Evolutionary conservation across 352 stramenopile species (phyloP).

Genomic region (Nothophytophthora sp.): DNA sequence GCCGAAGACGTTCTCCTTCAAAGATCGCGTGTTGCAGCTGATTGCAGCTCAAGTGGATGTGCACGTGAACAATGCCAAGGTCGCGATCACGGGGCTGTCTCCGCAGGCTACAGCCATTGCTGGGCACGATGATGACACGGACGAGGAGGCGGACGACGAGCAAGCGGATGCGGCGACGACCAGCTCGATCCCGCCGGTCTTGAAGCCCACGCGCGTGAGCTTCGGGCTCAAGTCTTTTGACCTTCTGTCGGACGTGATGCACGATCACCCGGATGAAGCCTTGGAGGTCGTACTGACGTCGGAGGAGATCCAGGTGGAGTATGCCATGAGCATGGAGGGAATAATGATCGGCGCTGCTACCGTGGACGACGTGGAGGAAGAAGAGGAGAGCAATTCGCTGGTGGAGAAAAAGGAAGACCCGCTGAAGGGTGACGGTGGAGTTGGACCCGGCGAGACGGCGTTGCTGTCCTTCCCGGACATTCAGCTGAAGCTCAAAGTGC

Average conservation of each 20-base stretch:
- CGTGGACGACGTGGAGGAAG: constrained; percentile 14
- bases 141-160: constrained; percentile 20
- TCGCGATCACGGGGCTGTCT: constrained; percentile 37
- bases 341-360: constrained; percentile 45
- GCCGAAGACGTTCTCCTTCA: constrained; percentile 47
- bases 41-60: constrained; percentile 64
- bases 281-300: constrained; percentile 55
- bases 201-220: constrained; percentile 37
- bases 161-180: constrained; percentile 18
- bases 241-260: constrained; percentile 43
- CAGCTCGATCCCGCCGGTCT: constrained; percentile 20
- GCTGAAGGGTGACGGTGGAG: constrained; percentile 24
- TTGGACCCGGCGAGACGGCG: constrained; percentile 23
- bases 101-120: constrained; percentile 22
- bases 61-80: constrained; percentile 41
- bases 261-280: constrained; percentile 42
- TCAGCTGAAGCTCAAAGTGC: constrained; percentile 49
- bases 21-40: constrained; percentile 62
- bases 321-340: constrained; percentile 50
- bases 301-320: constrained; percentile 48
- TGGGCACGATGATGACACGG: constrained; percentile 22
- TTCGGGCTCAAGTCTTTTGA: constrained; percentile 39
- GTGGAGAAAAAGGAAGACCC: constrained; percentile 24
- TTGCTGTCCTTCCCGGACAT: constrained; percentile 44
- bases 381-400: constrained; percentile 8